Evolutionary conservation across 495 filamentous ascomycete genomes (phyloP).

Genomic region (Talaromyces proteolyticus): DNA sequence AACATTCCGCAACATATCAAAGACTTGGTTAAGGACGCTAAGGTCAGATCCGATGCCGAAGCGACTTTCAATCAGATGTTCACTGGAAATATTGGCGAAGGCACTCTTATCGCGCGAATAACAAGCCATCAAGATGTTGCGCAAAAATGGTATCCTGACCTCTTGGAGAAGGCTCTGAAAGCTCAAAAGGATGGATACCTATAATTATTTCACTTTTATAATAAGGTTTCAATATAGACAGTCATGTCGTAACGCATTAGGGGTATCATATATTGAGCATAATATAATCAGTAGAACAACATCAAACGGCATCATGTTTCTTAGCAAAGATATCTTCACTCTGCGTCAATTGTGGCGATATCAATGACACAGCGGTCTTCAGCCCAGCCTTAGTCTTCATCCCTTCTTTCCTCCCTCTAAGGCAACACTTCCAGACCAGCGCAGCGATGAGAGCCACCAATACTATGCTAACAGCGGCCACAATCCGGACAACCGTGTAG

Average conservation of each 20-base stretch:
- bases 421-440: conserved; percentile 4
- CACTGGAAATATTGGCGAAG: conserved; percentile 65
- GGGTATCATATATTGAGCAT: neutral
- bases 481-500: conserved; percentile 1
- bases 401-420: neutral
- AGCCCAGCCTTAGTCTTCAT: neutral
- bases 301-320: neutral
- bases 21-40: conserved; percentile 31
- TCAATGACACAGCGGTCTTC: neutral
- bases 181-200: conserved; percentile 16
- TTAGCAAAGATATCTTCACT: neutral
- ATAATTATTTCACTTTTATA: neutral
- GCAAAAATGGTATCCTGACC: conserved; percentile 71
- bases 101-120: conserved; percentile 74
- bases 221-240: no score
- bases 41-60: conserved; percentile 38
- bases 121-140: conserved; percentile 90
- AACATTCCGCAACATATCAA: conserved; percentile 63
- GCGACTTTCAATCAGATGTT: conserved; percentile 36
- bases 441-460: neutral
- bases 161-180: conserved; percentile 37
- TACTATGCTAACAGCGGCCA: neutral
- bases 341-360: neutral
- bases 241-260: no score
- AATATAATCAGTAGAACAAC: neutral